Base-by-base conservation (phyloP, 2,329 filamentous ascomycete species). In the Aspergillus caelatus region DNA sequence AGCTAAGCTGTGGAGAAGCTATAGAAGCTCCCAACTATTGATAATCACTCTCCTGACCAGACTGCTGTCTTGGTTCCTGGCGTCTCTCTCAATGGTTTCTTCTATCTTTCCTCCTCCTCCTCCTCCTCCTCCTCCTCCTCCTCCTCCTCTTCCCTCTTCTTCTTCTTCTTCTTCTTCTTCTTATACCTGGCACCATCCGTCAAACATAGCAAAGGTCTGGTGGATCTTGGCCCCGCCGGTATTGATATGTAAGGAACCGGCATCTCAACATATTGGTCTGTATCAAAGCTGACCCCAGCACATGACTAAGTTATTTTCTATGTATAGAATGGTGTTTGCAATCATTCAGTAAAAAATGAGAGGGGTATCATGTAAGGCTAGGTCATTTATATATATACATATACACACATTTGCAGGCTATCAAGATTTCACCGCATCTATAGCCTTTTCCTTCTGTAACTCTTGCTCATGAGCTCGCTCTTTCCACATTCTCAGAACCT, bases 401-500 rank as follows among this genome's bases (percentile, higher is more conserved):
- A 50, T 19, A 50, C 16, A 30, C 16, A 50, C 23, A 48, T 14
- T 50, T 46, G 14, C 11, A 30, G 46, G 16, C 14, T 30, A 26
- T 50, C 16, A 50, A 26, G 6, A 30, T 4, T 11, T 34, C 21
- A n/a, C 28, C 10, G 16, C n/a, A 32, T 52, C 48, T 9, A 19
- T 52, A 48, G 11, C 26, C 34, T 61, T 32, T 19, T 48, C 63
- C 14, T 45, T 52, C 36, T 58, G 52, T 56, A 68, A 61, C 50
- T 72, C 69, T 65, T 79, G 74, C 58, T 82, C 76, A 66, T 78
- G 75, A 5, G 74, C 72, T 53, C 83, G 83, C 71, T 93, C 91
- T 67, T 88, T 86, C 78, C 88, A 90, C 56, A 94, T 83, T 62
- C 91, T 83, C 66, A 91, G 83, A 65, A 97, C 82, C 78, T 96